Percentiles rank a stretch among this genome's conserved stretches.
Evolutionary conservation across 1,139 yeast species (phyloP).

Genomic region (Suhomyces panamericanus): DNA sequence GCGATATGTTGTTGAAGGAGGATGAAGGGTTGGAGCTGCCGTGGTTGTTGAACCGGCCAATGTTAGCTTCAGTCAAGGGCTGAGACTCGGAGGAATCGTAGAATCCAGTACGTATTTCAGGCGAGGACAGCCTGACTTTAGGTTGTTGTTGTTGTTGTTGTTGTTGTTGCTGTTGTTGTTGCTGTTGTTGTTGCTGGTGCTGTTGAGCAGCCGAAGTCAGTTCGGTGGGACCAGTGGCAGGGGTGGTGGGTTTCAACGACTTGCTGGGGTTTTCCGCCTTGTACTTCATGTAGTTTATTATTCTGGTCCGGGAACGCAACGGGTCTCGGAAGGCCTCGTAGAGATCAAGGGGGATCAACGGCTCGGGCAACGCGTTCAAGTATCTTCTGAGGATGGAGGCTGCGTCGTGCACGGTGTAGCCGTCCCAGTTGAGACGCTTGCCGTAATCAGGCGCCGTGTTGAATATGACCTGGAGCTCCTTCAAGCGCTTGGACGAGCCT

Average conservation of each 20-base stretch:
- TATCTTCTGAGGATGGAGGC: slow-evolving; percentile 86
- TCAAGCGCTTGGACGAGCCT: slow-evolving; percentile 86
- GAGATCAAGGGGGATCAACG: slow-evolving; percentile 75
- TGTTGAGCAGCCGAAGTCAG: background rate
- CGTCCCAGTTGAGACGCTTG: slow-evolving; percentile 83
- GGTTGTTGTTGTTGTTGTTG: background rate
- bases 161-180: background rate
- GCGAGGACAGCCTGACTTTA: slow-evolving; percentile 1
- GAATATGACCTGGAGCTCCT: slow-evolving; percentile 79
- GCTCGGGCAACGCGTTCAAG: slow-evolving; percentile 87
- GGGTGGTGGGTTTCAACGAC: slow-evolving; percentile 16
- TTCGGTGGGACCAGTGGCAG: background rate
- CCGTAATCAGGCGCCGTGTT: slow-evolving; percentile 90
- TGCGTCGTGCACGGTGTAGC: slow-evolving; percentile 96
- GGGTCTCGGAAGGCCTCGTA: slow-evolving; percentile 85
- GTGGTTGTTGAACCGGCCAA: slow-evolving; percentile 26
- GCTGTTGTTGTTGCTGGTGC: too few relatives aligned
- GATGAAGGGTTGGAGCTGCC: slow-evolving; percentile 11
- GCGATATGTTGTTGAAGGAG: slow-evolving; percentile 5
- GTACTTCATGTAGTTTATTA: slow-evolving; percentile 62
- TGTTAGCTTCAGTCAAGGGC: slow-evolving; percentile 35
- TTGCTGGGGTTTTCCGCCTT: slow-evolving; percentile 47
- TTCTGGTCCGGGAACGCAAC: slow-evolving; percentile 57
- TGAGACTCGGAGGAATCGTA: slow-evolving; percentile 23
- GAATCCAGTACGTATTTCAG: slow-evolving; percentile 9